phyloP scores from a whole-genome alignment of 768 basidiomycete genomes.

The Inosperma sp. region DNA sequence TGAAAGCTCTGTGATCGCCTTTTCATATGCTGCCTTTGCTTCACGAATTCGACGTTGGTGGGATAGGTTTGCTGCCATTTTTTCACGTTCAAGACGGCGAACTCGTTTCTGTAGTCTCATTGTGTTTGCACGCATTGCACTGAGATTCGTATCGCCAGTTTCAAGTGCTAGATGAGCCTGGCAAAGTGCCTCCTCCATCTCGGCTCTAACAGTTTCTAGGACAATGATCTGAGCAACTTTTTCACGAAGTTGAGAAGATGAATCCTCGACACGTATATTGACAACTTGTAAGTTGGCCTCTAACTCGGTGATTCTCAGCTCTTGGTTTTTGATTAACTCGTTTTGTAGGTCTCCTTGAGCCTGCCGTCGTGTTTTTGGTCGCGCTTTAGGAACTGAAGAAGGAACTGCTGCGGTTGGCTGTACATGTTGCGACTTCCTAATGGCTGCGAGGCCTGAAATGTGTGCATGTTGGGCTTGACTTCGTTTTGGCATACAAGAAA shows the following conservation, averaged over 20 bases:
- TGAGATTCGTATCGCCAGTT: not conserved
- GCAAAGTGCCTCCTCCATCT: not conserved
- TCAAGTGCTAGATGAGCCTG: not conserved
- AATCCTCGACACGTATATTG: not conserved
- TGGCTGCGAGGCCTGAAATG: not conserved
- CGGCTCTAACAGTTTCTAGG: not conserved
- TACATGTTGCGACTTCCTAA: not conserved
- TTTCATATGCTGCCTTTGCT: not conserved
- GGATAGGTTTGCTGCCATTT: not conserved
- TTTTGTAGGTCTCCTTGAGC: not conserved
- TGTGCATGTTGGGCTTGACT: not conserved
- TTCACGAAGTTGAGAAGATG: not conserved
- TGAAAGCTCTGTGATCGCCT: not conserved
- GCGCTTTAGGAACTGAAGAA: not conserved
- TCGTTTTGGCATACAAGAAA: slow-evolving; percentile 1
- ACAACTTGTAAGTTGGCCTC: not conserved
- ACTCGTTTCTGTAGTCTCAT: not conserved
- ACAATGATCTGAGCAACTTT: not conserved
- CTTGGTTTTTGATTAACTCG: not conserved
- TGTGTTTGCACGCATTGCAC: not conserved
- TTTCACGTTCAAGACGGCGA: not conserved
- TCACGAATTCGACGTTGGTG: not conserved
- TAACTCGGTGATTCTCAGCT: not conserved
- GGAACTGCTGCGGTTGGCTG: not conserved
- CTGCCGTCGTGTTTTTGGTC: not conserved